Conservation (phyloP, 108 stramenopile genomes). For the Discostella stelligeroides region DNA sequence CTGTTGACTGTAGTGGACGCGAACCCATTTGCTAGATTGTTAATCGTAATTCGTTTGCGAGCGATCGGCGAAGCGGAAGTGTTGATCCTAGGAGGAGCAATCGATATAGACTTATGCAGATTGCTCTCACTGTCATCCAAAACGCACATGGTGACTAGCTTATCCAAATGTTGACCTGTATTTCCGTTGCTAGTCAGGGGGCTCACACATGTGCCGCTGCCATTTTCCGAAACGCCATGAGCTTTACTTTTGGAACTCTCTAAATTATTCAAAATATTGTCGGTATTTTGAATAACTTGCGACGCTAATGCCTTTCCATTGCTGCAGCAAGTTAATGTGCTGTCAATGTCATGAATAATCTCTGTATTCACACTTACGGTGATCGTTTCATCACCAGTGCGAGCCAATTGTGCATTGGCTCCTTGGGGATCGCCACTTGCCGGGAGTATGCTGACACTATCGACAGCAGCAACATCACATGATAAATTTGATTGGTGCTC, state of each 20-base stretch:
- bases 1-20: too few relatives aligned
- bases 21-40: slow-evolving; percentile 6
- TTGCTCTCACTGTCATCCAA: too few relatives aligned
- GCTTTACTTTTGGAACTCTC: neutral
- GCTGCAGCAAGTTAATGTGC: neutral
- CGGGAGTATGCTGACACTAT: neutral
- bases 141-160: too few relatives aligned
- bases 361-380: neutral
- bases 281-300: slow-evolving; percentile 2
- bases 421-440: neutral
- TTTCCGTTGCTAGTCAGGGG: too few relatives aligned
- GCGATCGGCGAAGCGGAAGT: neutral
- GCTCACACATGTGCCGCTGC: too few relatives aligned
- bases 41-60: slow-evolving; percentile 8
- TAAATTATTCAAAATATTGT: slow-evolving; percentile 4
- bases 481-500: neutral
- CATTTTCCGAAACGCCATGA: neutral
- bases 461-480: neutral
- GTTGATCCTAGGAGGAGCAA: too few relatives aligned
- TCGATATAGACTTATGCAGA: too few relatives aligned
- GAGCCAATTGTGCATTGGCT: neutral
- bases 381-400: slow-evolving; percentile 1
- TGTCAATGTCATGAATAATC: neutral
- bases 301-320: slow-evolving; percentile 7
- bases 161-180: too few relatives aligned